Evolutionary conservation across 331 rosid species (phyloP), one percentile per base, ranked within the genome.

Genomic region (Saraca asoca): DNA sequence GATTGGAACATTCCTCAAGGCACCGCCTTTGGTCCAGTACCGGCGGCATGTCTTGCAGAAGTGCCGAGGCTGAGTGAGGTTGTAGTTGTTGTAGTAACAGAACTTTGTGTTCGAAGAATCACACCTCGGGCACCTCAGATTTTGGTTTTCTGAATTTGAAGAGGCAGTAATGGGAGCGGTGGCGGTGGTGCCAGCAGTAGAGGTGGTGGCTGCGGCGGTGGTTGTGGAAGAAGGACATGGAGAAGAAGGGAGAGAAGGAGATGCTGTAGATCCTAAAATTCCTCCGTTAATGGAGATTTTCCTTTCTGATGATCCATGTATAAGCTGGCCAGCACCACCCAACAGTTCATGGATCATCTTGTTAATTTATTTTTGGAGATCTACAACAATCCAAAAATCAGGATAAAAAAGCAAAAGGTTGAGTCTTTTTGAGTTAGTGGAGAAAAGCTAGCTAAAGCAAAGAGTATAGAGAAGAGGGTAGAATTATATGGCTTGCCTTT

Each of bases 21-120:
- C 87, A 3, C 97, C 97, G 0, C 97, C 97, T 79, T 87, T 87
- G 41, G 97, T 90, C 97, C 97, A 90, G 66, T 90, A 90, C 0
- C 97, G 91, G 72, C 97, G 97, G 68, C 97, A 90, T 12, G 95
- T 85, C 82, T 90, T 90, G 83, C 97, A 90, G 80, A 90, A 90
- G 77, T 90, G 95, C 69, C 96, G 95, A n/a, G 96, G 96, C 82
- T 90, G 97, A 19, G 97, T 85, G 72, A 90, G 92, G 78, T 90
- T 90, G 87, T 90, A 90, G 85, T 90, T 90, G 86, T 90, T 90
- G 87, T 90, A 90, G 86, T 90, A 90, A 69, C 97, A 90, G 73
- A 90, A 90, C 82, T 90, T 90, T 5, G 97, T 90, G 87, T 90
- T 85, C 34, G 97, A 66, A 8, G 97, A 90, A 60, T 90, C 92